These are phyloP conservation scores for Sordariomycetes sp. DNA, from an alignment of 2,329 filamentous ascomycete species.

Conservation along the genomic window DNA sequence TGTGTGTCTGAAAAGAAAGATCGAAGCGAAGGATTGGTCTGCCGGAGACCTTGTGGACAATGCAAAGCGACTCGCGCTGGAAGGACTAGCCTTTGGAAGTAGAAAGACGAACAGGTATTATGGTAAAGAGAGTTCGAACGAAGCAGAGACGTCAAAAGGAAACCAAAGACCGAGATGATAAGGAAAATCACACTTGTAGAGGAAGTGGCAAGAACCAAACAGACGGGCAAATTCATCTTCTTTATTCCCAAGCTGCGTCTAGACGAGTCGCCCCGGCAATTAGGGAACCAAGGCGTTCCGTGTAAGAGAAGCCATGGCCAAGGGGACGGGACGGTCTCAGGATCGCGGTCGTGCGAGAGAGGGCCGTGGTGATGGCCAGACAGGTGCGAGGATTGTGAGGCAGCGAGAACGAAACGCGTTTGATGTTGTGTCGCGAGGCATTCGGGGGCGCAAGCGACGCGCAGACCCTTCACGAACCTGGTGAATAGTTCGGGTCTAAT, in stretches of 20 bases:
- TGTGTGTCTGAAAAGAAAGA: slow-evolving; percentile 9
- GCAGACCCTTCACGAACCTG: no score
- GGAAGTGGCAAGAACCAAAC: no score
- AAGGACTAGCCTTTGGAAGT: slow-evolving; percentile 37
- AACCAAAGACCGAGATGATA: slow-evolving; percentile 7
- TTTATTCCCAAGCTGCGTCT: background rate
- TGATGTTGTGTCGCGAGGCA: background rate
- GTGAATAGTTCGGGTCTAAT: no score
- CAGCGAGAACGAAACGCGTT: background rate
- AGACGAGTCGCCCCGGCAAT: background rate
- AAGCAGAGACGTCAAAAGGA: no score
- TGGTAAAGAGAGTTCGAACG: no score
- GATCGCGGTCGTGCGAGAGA: background rate
- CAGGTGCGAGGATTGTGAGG: background rate
- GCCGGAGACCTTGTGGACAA: slow-evolving; percentile 7
- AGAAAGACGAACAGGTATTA: slow-evolving; percentile 16
- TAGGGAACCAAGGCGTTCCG: background rate
- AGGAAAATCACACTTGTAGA: no score
- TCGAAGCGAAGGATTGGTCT: slow-evolving; percentile 14
- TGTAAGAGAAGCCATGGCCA: background rate
- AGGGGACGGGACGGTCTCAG: background rate
- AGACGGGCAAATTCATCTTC: no score
- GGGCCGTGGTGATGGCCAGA: background rate
- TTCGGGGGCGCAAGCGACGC: no score
- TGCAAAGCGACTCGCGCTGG: slow-evolving; percentile 34